Evolutionary conservation across 106 monocot genomes (phyloP).

Genomic region (Cymbidium sinense): DNA sequence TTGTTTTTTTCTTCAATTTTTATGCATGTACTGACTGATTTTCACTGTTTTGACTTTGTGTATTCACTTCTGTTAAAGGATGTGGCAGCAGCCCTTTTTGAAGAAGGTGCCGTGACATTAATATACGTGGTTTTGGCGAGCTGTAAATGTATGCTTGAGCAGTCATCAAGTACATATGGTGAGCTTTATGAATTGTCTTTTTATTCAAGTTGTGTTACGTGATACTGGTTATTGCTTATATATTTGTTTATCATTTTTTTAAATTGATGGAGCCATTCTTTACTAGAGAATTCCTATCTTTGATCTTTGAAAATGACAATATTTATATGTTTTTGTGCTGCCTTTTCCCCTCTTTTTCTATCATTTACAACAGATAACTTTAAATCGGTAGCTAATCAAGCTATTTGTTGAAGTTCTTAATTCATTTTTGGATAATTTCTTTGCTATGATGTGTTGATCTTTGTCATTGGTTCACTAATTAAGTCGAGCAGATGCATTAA

Average conservation of each 20-base stretch:
- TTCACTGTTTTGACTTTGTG: not conserved
- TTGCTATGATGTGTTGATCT: not conserved
- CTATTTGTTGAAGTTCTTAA: not conserved
- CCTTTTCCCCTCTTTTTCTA: not conserved
- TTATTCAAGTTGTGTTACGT: not conserved
- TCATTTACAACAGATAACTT: not conserved
- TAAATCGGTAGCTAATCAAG: not conserved
- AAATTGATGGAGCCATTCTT: not conserved
- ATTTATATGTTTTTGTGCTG: not conserved
- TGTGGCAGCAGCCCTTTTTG: constrained; percentile 74
- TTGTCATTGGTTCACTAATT: too few relatives aligned
- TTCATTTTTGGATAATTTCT: not conserved
- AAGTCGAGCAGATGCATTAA: too few relatives aligned
- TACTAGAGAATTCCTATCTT: not conserved
- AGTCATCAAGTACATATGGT: constrained; percentile 90
- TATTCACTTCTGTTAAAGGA: constrained; percentile 39
- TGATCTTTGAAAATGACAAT: not conserved
- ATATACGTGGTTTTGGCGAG: constrained; percentile 77
- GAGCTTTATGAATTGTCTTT: constrained; percentile 13
- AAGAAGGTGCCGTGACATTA: constrained; percentile 86
- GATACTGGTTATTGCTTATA: not conserved
- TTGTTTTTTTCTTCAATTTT: not conserved
- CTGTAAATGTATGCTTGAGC: constrained; percentile 89
- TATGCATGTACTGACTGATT: not conserved
- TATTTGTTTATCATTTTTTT: not conserved